Conservation (phyloP, 805 yeast genomes). For the Candida oleophila region DNA sequence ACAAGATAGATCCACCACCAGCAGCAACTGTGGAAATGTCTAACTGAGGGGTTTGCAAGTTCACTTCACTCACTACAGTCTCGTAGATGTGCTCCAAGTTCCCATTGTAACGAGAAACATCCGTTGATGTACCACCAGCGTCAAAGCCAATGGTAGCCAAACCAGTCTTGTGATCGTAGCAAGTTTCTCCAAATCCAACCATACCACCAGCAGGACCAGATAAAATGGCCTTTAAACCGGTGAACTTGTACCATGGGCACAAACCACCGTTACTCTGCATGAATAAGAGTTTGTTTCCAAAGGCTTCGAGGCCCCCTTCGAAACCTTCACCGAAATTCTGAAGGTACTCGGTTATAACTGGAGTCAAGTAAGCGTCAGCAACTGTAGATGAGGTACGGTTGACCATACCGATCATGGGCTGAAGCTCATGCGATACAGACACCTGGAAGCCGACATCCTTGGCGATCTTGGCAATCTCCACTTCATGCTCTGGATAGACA, state of each 20-base stretch:
- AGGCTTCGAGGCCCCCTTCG: constrained; percentile 36
- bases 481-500: constrained; percentile 40
- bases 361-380: constrained; percentile 44
- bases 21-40: constrained; percentile 48
- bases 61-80: constrained; percentile 44
- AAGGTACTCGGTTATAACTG: constrained; percentile 35
- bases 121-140: constrained; percentile 49
- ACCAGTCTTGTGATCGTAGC: constrained; percentile 44
- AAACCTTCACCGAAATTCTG: constrained; percentile 39
- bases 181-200: constrained; percentile 86
- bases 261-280: constrained; percentile 98
- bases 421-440: constrained; percentile 39
- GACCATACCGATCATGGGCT: constrained; percentile 46
- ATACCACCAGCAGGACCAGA: constrained; percentile 99
- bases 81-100: constrained; percentile 41
- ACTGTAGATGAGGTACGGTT: constrained; percentile 42
- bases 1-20: constrained; percentile 43
- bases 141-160: constrained; percentile 41
- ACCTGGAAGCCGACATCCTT: constrained; percentile 36
- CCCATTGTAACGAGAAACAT: constrained; percentile 43
- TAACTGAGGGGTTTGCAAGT: constrained; percentile 45
- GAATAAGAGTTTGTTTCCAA: constrained; percentile 65
- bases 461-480: constrained; percentile 32
- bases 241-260: constrained; percentile 77
- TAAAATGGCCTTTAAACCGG: constrained; percentile 83